Evolutionary conservation across 768 basidiomycete genomes (phyloP).

Genomic region (Coprinopsis strossmayeri): DNA sequence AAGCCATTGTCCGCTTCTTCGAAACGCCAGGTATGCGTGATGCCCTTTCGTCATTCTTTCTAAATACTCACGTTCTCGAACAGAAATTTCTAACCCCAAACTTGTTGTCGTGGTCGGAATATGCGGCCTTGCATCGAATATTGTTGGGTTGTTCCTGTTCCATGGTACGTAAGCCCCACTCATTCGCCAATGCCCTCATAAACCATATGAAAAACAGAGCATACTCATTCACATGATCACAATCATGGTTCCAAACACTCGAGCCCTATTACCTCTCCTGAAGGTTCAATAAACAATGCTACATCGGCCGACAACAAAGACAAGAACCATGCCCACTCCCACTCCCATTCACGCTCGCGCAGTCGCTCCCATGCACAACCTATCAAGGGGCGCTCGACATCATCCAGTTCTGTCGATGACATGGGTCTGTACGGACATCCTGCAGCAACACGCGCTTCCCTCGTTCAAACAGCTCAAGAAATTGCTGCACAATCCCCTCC

Average conservation of each 20-base stretch:
- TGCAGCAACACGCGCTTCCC: slow-evolving; percentile 61
- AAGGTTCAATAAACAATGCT: slow-evolving; percentile 15
- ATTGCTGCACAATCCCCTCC: slow-evolving; percentile 56
- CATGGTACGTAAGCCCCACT: slow-evolving; percentile 77
- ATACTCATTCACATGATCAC: slow-evolving; percentile 60
- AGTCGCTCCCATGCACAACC: slow-evolving; percentile 26
- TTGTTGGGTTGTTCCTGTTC: slow-evolving; percentile 91
- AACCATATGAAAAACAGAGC: slow-evolving; percentile 29
- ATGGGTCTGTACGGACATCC: slow-evolving; percentile 63
- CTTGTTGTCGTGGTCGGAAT: slow-evolving; percentile 88
- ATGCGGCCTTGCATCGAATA: slow-evolving; percentile 84
- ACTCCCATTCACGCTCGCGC: slow-evolving; percentile 13
- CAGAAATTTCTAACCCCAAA: slow-evolving; percentile 86
- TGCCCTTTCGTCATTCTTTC: slow-evolving; percentile 8
- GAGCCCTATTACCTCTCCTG: slow-evolving; percentile 25
- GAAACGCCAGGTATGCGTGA: slow-evolving; percentile 62
- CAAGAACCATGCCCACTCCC: too few relatives aligned
- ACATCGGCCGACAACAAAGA: not conserved
- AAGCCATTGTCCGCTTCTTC: slow-evolving; percentile 90
- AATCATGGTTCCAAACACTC: slow-evolving; percentile 31
- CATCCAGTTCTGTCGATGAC: slow-evolving; percentile 27
- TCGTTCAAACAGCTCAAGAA: slow-evolving; percentile 81
- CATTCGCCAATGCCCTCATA: too few relatives aligned
- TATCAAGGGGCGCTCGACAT: slow-evolving; percentile 20
- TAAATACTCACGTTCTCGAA: slow-evolving; percentile 4